phyloP scores from a whole-genome alignment of 305 asterid species.

The Nicotiana rustica region DNA sequence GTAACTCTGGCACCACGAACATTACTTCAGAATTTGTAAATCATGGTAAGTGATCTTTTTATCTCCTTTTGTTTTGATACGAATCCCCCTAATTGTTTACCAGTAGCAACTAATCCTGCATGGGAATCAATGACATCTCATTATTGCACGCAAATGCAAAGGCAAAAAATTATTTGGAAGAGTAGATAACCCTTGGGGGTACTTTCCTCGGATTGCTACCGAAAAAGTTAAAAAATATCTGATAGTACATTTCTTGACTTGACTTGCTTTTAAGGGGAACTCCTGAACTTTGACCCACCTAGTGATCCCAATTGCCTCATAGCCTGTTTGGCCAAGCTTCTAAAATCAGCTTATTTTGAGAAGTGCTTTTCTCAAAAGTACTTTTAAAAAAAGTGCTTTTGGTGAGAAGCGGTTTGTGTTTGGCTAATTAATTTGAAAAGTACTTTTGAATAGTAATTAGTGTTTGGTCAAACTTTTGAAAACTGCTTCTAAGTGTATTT shows the following conservation, averaged over 20 bases:
- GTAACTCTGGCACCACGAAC: constrained; percentile 56
- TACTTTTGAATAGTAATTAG: too few relatives aligned
- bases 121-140: neutral
- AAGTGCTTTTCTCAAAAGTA: too few relatives aligned
- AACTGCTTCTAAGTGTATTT: too few relatives aligned
- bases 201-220: neutral
- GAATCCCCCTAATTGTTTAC: neutral
- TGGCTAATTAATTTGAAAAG: too few relatives aligned
- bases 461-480: too few relatives aligned
- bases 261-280: neutral
- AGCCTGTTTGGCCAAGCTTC: too few relatives aligned
- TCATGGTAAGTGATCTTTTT: constrained; percentile 58
- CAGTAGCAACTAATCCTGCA: constrained; percentile 7
- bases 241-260: constrained; percentile 18
- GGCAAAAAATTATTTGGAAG: neutral
- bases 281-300: constrained; percentile 2
- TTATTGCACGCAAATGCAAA: neutral
- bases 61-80: constrained; percentile 6
- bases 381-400: too few relatives aligned
- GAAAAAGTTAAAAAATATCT: neutral
- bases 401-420: too few relatives aligned
- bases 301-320: neutral
- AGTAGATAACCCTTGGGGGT: neutral
- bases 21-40: constrained; percentile 62
- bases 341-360: too few relatives aligned